Percentiles rank a stretch among this genome's conserved stretches.
Evolutionary conservation across 2,329 filamentous ascomycete species (phyloP).

Genomic region (Epichloe scottii): DNA sequence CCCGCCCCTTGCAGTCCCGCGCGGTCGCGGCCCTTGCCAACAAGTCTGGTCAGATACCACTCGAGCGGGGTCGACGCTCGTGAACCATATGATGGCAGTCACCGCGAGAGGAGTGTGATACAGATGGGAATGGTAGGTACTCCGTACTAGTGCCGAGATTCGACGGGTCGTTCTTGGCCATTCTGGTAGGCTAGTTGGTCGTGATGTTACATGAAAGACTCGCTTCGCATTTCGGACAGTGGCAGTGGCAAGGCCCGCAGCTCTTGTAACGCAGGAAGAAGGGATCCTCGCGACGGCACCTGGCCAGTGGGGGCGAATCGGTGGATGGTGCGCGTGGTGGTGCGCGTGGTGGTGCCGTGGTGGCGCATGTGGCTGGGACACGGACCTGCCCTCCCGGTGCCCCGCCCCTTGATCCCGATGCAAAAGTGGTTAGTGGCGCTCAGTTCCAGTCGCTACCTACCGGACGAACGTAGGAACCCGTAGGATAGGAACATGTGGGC

Average conservation of each 20-base stretch:
- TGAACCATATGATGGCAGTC: no score
- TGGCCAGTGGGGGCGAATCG: no score
- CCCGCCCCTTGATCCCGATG: no score
- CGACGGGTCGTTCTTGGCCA: neutral
- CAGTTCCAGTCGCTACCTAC: no score
- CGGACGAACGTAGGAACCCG: no score
- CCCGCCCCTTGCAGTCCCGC: conserved; percentile 2
- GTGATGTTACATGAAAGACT: no score
- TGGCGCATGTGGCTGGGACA: neutral
- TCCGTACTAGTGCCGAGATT: neutral
- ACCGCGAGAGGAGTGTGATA: neutral
- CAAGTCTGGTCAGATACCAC: neutral
- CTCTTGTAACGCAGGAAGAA: neutral
- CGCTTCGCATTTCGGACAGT: no score
- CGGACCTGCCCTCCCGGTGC: neutral
- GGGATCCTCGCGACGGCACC: neutral
- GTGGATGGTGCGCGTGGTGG: neutral
- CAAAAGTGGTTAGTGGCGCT: no score
- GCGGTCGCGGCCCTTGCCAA: neutral
- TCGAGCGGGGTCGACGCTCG: neutral
- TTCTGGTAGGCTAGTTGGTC: no score
- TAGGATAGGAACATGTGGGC: no score
- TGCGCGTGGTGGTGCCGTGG: no score
- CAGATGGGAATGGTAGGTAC: neutral
- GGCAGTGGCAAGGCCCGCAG: no score